Evolutionary conservation across 345 rosid genomes (phyloP).

Genomic region (Populus davidiana): DNA sequence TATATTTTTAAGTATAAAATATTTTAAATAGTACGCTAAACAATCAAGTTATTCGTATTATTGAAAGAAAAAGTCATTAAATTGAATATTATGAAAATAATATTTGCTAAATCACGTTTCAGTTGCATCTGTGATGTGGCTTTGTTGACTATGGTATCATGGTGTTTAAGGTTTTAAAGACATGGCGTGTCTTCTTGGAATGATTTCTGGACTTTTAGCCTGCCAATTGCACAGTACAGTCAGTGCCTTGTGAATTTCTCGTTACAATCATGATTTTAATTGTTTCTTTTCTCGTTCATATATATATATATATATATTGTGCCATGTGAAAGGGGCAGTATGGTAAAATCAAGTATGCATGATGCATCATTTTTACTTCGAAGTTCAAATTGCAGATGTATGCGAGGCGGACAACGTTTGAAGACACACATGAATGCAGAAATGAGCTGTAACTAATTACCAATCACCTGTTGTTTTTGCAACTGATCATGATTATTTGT

Average conservation of each 20-base stretch:
- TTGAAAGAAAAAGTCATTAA: neutral
- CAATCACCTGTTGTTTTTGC: neutral
- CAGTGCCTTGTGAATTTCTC: neutral
- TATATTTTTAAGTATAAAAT: too few relatives aligned
- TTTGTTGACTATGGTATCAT: neutral
- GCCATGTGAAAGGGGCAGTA: neutral
- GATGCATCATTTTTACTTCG: neutral
- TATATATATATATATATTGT: neutral
- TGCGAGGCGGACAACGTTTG: neutral
- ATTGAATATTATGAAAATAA: neutral
- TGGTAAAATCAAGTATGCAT: neutral
- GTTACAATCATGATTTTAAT: neutral
- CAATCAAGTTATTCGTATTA: too few relatives aligned
- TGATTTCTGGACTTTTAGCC: constrained; percentile 1
- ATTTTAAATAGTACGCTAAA: too few relatives aligned
- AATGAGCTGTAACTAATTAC: neutral
- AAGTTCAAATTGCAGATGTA: neutral
- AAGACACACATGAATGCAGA: neutral
- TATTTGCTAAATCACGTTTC: neutral
- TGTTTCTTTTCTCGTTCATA: neutral
- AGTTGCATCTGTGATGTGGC: neutral
- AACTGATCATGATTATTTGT: neutral
- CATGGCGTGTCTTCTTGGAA: neutral
- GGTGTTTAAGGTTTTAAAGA: neutral
- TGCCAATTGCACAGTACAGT: neutral